These are phyloP conservation scores for Coniophora puteana DNA, from an alignment of 1,284 basidiomycete species.

Conservation along the genomic window DNA sequence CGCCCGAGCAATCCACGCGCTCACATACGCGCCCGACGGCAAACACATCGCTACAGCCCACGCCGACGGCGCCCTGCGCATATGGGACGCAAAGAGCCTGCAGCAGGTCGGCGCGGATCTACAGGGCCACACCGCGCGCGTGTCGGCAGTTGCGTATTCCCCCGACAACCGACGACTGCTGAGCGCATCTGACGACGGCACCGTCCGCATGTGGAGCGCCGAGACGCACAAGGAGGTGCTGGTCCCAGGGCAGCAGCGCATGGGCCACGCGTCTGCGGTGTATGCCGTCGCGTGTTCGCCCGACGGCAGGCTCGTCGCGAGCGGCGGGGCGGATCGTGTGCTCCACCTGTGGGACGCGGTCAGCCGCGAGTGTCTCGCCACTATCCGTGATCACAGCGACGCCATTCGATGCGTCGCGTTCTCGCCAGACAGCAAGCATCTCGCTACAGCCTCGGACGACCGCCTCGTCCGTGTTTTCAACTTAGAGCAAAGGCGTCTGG, in stretches of 20 bases:
- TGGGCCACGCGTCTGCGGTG: background rate
- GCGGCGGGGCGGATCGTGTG: background rate
- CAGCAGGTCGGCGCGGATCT: no score
- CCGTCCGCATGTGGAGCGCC: slow-evolving; percentile 14
- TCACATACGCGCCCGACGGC: background rate
- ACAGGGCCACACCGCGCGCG: background rate
- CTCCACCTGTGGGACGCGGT: slow-evolving; percentile 2
- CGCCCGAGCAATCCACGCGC: background rate
- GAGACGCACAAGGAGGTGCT: slow-evolving; percentile 4
- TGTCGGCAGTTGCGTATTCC: background rate
- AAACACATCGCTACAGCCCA: background rate
- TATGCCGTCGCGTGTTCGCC: background rate
- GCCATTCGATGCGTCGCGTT: background rate
- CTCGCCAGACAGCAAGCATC: background rate
- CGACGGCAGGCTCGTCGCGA: background rate
- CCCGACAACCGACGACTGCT: slow-evolving; percentile 1
- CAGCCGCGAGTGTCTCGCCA: background rate
- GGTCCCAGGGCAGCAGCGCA: background rate
- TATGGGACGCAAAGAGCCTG: background rate
- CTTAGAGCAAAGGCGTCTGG: background rate
- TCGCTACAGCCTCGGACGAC: background rate
- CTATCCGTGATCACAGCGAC: background rate
- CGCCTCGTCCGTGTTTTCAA: background rate
- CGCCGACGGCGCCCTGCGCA: background rate
- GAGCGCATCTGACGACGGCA: slow-evolving; percentile 7